Percentiles rank a stretch among this genome's conserved stretches.
phyloP scores from a whole-genome alignment of 805 yeast species.

The Starmerella floris region DNA sequence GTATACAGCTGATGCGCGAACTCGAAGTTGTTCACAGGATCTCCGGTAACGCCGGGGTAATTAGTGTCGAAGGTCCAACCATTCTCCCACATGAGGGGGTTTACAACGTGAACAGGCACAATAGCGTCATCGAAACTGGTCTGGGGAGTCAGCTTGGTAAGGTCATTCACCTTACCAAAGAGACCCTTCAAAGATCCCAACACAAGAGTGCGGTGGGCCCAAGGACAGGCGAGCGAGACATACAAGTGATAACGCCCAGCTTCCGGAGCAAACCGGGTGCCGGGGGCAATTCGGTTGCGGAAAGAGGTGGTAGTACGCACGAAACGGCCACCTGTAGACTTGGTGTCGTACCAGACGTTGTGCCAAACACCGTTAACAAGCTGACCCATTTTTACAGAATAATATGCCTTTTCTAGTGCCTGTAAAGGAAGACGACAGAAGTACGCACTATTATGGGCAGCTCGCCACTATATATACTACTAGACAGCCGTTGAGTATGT shows the following conservation, averaged over 20 bases:
- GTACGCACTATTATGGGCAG: no score
- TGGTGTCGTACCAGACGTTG: constrained; percentile 23
- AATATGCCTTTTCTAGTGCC: not conserved
- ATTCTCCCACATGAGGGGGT: constrained; percentile 73
- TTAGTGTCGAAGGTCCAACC: constrained; percentile 77
- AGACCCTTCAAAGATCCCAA: constrained; percentile 63
- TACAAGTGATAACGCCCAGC: constrained; percentile 72
- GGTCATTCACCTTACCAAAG: constrained; percentile 3
- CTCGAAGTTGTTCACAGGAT: constrained; percentile 44
- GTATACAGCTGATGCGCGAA: constrained; percentile 60
- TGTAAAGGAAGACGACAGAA: no score
- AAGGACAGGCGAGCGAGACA: constrained; percentile 85
- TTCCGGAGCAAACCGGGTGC: constrained; percentile 48
- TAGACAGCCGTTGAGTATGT: not conserved
- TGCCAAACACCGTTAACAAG: constrained; percentile 24
- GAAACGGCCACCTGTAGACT: constrained; percentile 22
- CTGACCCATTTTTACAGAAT: constrained; percentile 17
- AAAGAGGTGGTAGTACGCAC: constrained; percentile 19
- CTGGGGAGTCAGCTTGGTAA: constrained; percentile 5
- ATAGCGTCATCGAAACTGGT: constrained; percentile 26
- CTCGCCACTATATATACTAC: not conserved
- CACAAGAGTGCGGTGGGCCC: constrained; percentile 83
- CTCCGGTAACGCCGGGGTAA: constrained; percentile 39
- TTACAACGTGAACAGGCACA: constrained; percentile 54
- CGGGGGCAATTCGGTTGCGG: constrained; percentile 20